Conservation (phyloP, 495 filamentous ascomycete genomes). For the Penicillium argentinense region DNA sequence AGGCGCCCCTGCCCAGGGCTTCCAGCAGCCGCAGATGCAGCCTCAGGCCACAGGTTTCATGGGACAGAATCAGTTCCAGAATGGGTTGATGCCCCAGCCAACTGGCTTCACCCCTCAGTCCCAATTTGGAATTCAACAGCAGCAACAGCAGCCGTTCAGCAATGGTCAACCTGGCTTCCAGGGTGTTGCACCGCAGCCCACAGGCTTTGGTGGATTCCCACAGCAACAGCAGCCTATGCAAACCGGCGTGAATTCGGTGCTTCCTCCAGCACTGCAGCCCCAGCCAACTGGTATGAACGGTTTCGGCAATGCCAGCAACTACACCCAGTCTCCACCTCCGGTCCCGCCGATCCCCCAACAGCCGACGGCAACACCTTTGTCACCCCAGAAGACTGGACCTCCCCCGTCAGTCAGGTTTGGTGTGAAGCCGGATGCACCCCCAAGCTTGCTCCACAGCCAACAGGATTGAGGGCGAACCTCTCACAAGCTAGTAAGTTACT, state of each 20-base stretch:
- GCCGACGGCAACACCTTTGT: slow-evolving; percentile 57
- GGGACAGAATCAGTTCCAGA: slow-evolving; percentile 50
- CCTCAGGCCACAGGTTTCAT: slow-evolving; percentile 58
- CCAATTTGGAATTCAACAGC: slow-evolving; percentile 54
- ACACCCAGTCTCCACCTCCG: slow-evolving; percentile 36
- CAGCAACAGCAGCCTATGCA: slow-evolving; percentile 52
- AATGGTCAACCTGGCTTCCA: slow-evolving; percentile 51
- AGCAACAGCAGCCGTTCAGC: slow-evolving; percentile 30
- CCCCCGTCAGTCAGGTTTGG: slow-evolving; percentile 88
- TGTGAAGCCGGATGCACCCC: slow-evolving; percentile 64
- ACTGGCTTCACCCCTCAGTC: slow-evolving; percentile 53
- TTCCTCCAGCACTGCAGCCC: slow-evolving; percentile 46
- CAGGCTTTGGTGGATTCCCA: slow-evolving; percentile 56
- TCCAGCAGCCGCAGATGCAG: slow-evolving; percentile 53
- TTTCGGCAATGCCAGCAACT: slow-evolving; percentile 43
- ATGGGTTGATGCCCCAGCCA: slow-evolving; percentile 49
- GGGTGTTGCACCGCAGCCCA: slow-evolving; percentile 61
- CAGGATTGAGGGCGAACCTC: slow-evolving; percentile 86
- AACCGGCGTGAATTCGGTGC: slow-evolving; percentile 46
- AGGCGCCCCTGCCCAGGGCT: slow-evolving; percentile 71
- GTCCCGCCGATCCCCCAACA: slow-evolving; percentile 50
- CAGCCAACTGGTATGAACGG: slow-evolving; percentile 61
- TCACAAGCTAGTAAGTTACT: slow-evolving; percentile 85
- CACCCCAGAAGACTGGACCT: slow-evolving; percentile 92
- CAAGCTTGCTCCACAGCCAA: slow-evolving; percentile 84